Evolutionary conservation across 1,284 basidiomycete species (phyloP).

Genomic region (Schizophyllum amplum): DNA sequence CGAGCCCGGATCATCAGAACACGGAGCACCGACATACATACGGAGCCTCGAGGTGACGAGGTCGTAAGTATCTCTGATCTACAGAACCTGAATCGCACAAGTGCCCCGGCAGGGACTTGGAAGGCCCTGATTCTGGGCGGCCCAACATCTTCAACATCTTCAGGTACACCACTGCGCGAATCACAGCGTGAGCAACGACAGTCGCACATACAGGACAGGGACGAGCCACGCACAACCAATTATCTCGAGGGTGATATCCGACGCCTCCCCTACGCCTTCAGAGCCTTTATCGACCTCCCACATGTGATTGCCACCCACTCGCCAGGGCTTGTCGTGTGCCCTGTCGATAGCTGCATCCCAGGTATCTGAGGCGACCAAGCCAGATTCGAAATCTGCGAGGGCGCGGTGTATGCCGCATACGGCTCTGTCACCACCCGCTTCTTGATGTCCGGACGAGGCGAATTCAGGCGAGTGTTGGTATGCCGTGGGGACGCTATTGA

Average conservation of each 20-base stretch:
- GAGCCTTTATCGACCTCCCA: constrained; percentile 74
- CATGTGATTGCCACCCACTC: constrained; percentile 90
- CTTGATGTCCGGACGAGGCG: constrained; percentile 66
- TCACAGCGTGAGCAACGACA: neutral
- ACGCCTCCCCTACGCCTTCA: constrained; percentile 54
- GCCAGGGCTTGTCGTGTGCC: constrained; percentile 64
- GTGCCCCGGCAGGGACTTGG: too few species aligned
- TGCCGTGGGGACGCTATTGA: constrained; percentile 43
- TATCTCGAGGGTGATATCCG: neutral
- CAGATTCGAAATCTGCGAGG: constrained; percentile 76
- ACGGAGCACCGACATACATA: neutral
- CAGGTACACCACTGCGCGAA: neutral
- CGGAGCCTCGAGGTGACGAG: neutral
- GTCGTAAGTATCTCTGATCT: too few species aligned
- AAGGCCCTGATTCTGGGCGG: too few species aligned
- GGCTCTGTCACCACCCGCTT: constrained; percentile 68
- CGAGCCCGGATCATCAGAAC: neutral
- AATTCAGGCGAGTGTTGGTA: constrained; percentile 60
- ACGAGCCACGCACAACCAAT: neutral
- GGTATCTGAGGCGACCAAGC: constrained; percentile 81
- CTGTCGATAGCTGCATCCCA: constrained; percentile 64
- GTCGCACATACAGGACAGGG: too few species aligned
- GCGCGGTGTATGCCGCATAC: constrained; percentile 76
- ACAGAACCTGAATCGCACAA: too few species aligned
- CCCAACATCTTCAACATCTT: too few species aligned